Evolutionary conservation across 2,329 filamentous ascomycete genomes (phyloP).

Genomic region (Calonectria pseudoturangicola): DNA sequence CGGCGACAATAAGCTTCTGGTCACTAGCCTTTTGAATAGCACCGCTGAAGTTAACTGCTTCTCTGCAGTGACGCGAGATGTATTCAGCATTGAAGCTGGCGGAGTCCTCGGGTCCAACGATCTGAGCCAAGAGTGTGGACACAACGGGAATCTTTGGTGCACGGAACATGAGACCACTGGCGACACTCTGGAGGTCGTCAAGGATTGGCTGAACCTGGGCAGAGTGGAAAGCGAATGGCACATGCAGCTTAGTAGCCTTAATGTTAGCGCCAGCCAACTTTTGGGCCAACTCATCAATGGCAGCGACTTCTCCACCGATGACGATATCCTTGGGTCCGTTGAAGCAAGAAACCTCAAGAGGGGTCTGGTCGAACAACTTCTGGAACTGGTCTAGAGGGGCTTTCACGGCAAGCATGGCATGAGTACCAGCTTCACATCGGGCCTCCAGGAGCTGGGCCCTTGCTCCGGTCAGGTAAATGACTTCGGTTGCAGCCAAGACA

Average conservation of each 20-base stretch:
- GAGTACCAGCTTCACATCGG: conserved; percentile 66
- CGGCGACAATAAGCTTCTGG: conserved; percentile 6
- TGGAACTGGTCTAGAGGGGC: conserved; percentile 39
- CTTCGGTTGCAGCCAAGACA: conserved; percentile 76
- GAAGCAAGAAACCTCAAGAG: conserved; percentile 70
- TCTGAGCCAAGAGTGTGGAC: conserved; percentile 16
- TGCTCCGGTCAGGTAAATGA: conserved; percentile 76
- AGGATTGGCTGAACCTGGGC: conserved; percentile 63
- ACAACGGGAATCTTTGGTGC: conserved; percentile 27
- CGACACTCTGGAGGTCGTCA: conserved; percentile 64
- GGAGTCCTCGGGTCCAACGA: conserved; percentile 8
- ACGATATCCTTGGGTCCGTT: conserved; percentile 78
- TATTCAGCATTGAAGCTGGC: conserved; percentile 22
- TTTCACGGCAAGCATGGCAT: conserved; percentile 58
- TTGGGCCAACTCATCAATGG: conserved; percentile 28
- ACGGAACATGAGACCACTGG: conserved; percentile 20
- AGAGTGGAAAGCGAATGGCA: conserved; percentile 61
- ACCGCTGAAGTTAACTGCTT: conserved; percentile 21
- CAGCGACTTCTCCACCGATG: conserved; percentile 36
- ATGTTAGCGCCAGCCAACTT: conserved; percentile 30
- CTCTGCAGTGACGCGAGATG: conserved; percentile 12
- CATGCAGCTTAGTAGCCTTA: conserved; percentile 58
- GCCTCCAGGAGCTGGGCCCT: conserved; percentile 74
- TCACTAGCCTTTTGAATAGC: conserved; percentile 18
- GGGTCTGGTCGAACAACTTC: conserved; percentile 47